phyloP scores from a whole-genome alignment of 2,329 filamentous ascomycete genomes.

The Aspergillus udagawae region DNA sequence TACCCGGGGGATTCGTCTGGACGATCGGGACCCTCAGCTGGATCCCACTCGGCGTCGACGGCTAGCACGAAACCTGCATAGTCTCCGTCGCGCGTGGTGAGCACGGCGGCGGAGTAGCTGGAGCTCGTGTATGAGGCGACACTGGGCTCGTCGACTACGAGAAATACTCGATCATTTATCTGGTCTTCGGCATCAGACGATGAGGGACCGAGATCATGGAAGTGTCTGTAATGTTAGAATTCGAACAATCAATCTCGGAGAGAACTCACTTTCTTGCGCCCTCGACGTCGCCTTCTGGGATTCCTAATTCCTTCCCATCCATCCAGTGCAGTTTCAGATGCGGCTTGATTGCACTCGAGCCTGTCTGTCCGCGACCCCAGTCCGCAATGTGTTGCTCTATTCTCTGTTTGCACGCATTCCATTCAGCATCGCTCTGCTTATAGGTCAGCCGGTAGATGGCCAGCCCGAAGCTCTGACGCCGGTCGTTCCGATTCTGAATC shows the following conservation, averaged over 20 bases:
- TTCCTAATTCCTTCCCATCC: constrained; percentile 18
- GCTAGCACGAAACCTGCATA: constrained; percentile 19
- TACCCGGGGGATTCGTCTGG: constrained; percentile 19
- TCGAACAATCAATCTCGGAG: neutral
- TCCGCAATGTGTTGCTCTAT: constrained; percentile 19
- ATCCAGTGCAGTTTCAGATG: constrained; percentile 23
- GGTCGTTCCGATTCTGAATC: neutral
- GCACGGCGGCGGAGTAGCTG: constrained; percentile 5
- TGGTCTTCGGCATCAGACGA: neutral
- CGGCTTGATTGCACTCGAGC: constrained; percentile 15
- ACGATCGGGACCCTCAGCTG: constrained; percentile 2
- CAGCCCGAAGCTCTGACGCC: constrained; percentile 8
- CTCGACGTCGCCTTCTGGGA: constrained; percentile 13
- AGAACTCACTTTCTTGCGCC: constrained; percentile 2
- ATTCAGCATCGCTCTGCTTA: constrained; percentile 17
- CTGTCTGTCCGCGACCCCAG: constrained; percentile 21
- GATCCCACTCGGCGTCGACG: constrained; percentile 21
- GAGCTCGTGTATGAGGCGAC: constrained; percentile 13
- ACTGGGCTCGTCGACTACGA: constrained; percentile 15
- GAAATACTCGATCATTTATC: constrained; percentile 7
- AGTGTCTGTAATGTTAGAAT: constrained; percentile 8
- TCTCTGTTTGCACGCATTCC: constrained; percentile 16
- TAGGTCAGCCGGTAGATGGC: constrained; percentile 24
- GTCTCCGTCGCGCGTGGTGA: constrained; percentile 12
- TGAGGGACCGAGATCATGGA: constrained; percentile 1